Percentiles rank a stretch among this genome's conserved stretches.
Evolutionary conservation across 2,329 filamentous ascomycete species (phyloP).

Genomic region (Geosmithia flava): DNA sequence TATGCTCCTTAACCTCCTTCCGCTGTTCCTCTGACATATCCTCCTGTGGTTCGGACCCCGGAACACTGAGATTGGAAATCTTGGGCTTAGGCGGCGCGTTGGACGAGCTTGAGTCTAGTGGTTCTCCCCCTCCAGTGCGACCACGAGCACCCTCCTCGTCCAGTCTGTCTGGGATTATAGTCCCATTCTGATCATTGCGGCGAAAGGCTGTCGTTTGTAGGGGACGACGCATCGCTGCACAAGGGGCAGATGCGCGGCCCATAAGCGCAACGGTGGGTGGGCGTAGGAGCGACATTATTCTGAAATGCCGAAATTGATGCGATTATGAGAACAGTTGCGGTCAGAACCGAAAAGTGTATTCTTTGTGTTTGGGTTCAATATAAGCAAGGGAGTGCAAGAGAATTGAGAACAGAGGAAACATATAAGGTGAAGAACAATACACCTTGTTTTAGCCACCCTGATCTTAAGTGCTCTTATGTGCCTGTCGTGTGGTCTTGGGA

Average conservation of each 20-base stretch:
- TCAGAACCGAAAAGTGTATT: neutral
- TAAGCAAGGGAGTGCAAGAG: neutral
- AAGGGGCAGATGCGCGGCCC: neutral
- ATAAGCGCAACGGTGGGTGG: neutral
- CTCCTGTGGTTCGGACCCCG: slow-evolving; percentile 14
- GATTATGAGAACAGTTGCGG: too few relatives aligned
- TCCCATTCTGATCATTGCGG: neutral
- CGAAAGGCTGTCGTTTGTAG: neutral
- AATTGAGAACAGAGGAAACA: neutral
- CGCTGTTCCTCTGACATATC: slow-evolving; percentile 36
- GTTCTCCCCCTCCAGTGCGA: slow-evolving; percentile 23
- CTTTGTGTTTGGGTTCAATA: neutral
- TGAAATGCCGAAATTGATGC: neutral
- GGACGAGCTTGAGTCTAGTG: slow-evolving; percentile 17
- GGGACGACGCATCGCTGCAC: neutral
- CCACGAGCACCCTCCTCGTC: slow-evolving; percentile 17
- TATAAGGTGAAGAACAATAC: neutral
- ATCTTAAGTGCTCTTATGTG: neutral
- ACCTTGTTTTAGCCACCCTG: neutral
- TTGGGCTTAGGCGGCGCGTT: slow-evolving; percentile 33
- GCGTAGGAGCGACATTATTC: neutral
- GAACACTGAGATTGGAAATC: slow-evolving; percentile 34
- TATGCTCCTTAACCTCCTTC: slow-evolving; percentile 45
- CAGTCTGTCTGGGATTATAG: slow-evolving; percentile 12
- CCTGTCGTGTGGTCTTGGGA: neutral